Evolutionary conservation across 495 filamentous ascomycete genomes (phyloP).

Genomic region (Wilcoxina mikolae): DNA sequence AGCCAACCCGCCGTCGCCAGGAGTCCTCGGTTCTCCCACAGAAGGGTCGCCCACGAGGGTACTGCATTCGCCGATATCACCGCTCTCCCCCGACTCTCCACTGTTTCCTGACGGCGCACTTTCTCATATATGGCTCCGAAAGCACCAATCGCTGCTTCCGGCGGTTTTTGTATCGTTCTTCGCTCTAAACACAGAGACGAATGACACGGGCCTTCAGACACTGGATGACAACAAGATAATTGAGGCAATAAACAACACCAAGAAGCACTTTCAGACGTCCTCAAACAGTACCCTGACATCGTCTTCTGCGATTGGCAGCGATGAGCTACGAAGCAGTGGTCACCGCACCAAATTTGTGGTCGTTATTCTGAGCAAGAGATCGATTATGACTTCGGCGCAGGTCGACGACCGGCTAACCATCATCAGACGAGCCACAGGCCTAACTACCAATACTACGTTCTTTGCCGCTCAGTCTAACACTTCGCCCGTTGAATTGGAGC

Average conservation of each 20-base stretch:
- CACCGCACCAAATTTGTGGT: constrained; percentile 41
- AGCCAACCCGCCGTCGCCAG: constrained; percentile 41
- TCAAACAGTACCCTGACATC: not conserved
- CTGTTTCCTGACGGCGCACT: constrained; percentile 75
- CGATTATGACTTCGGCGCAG: constrained; percentile 42
- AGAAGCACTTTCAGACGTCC: constrained; percentile 25
- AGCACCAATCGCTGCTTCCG: constrained; percentile 70
- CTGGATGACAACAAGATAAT: constrained; percentile 76
- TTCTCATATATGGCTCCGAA: constrained; percentile 63
- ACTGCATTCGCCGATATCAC: constrained; percentile 79
- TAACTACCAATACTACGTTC: constrained; percentile 61
- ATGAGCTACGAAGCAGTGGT: constrained; percentile 17
- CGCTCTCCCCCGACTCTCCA: constrained; percentile 60
- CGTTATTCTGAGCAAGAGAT: constrained; percentile 58
- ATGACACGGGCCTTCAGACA: constrained; percentile 53
- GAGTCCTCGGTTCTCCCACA: constrained; percentile 35
- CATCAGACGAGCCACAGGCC: constrained; percentile 59
- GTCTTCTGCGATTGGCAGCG: constrained; percentile 9
- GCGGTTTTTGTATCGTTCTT: constrained; percentile 64
- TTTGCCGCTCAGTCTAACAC: constrained; percentile 57
- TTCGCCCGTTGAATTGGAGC: constrained; percentile 43
- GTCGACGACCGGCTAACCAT: constrained; percentile 60
- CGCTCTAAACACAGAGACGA: constrained; percentile 43
- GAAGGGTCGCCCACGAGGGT: constrained; percentile 35
- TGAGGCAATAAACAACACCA: constrained; percentile 65